A percentile compares a stretch with the other conserved stretches of the same genome.
phyloP scores from a whole-genome alignment of 495 filamentous ascomycete genomes.

The Penicillium parvum region DNA sequence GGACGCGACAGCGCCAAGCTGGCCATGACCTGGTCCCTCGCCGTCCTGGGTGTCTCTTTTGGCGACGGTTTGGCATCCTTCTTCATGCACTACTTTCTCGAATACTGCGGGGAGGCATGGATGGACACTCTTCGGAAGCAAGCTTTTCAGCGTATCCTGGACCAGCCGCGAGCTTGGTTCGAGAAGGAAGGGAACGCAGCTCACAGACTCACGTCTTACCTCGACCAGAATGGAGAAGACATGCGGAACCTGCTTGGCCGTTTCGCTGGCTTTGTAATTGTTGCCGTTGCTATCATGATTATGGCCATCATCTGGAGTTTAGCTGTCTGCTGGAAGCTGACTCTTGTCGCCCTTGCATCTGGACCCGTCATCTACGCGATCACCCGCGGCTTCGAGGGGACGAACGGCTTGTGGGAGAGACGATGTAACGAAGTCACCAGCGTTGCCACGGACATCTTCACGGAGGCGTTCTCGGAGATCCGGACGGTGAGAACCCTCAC shows the following conservation, averaged over 20 bases:
- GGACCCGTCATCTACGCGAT: conserved; percentile 64
- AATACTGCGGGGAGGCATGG: conserved; percentile 73
- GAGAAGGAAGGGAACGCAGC: conserved; percentile 63
- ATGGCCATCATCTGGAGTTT: conserved; percentile 73
- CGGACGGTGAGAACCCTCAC: conserved; percentile 75
- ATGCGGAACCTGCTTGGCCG: conserved; percentile 76
- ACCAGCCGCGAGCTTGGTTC: conserved; percentile 84
- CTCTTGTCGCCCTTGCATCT: conserved; percentile 66
- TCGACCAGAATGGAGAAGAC: conserved; percentile 84
- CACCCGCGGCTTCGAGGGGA: conserved; percentile 55
- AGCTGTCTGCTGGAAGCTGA: conserved; percentile 72
- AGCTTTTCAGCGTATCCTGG: conserved; percentile 66
- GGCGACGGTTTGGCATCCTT: conserved; percentile 62
- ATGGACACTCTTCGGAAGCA: conserved; percentile 64
- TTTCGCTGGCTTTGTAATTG: conserved; percentile 66
- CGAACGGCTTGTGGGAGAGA: conserved; percentile 68
- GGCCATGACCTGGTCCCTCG: conserved; percentile 62
- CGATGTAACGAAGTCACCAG: conserved; percentile 57
- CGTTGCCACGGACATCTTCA: conserved; percentile 54
- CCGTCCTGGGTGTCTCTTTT: conserved; percentile 63
- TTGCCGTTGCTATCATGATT: conserved; percentile 58
- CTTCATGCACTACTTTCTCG: conserved; percentile 64
- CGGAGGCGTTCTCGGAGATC: conserved; percentile 79
- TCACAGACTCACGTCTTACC: conserved; percentile 57
- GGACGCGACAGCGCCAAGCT: conserved; percentile 33